phyloP scores from a whole-genome alignment of 805 yeast genomes.

The Myxozyma vanderwaltii region DNA sequence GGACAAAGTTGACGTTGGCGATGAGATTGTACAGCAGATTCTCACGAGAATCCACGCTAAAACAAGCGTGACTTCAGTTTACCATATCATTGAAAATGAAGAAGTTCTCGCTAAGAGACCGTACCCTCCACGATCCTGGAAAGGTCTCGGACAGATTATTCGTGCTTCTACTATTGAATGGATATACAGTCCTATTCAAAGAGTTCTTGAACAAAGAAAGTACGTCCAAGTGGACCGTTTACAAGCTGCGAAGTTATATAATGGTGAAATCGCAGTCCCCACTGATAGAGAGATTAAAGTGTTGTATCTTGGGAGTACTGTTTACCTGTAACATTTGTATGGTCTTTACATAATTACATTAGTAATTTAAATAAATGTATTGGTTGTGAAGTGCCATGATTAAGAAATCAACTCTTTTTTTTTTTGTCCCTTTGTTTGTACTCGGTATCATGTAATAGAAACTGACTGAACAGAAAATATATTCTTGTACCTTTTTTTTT shows the following conservation, averaged over 20 bases:
- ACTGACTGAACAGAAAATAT: too few species aligned
- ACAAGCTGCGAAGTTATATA: not conserved
- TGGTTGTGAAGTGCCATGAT: too few species aligned
- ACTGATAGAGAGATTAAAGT: not conserved
- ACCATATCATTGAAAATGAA: constrained; percentile 15
- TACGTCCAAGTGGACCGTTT: not conserved
- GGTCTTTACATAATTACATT: not conserved
- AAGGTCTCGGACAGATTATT: not conserved
- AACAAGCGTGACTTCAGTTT: not conserved
- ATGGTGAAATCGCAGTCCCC: not conserved
- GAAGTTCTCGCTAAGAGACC: constrained; percentile 6
- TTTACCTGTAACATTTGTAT: not conserved
- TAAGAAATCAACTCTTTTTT: too few species aligned
- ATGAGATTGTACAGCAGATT: constrained; percentile 9
- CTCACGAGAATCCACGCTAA: not conserved
- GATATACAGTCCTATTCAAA: constrained; percentile 17
- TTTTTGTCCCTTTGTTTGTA: too few species aligned
- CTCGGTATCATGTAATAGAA: too few species aligned
- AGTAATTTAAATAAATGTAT: too few species aligned
- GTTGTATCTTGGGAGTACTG: not conserved
- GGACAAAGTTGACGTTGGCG: constrained; percentile 42
- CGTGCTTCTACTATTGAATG: constrained; percentile 12
- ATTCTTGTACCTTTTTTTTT: too few species aligned
- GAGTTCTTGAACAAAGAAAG: constrained; percentile 4
- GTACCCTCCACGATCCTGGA: not conserved